Conservation (phyloP, 75 land plant species). For the Pinus tabuliformis region DNA sequence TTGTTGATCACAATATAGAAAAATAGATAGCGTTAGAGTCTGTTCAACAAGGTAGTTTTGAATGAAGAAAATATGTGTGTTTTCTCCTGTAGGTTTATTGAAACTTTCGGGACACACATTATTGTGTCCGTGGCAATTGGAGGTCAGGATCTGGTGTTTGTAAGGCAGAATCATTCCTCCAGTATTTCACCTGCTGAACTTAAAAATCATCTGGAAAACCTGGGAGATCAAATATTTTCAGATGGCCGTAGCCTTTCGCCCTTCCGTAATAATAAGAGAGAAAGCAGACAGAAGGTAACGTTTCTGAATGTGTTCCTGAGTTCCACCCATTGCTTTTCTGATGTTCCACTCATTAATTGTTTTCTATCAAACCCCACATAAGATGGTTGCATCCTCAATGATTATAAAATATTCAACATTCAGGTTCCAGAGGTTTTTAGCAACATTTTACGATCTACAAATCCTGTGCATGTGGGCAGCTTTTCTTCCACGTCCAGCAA, state of each 20-base stretch:
- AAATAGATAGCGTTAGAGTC: not conserved
- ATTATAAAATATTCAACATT: not conserved
- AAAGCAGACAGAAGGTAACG: conserved; percentile 51
- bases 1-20: not conserved
- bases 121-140: conserved; percentile 65
- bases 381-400: not conserved
- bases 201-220: conserved; percentile 54
- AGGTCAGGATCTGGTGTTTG: conserved; percentile 74
- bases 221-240: conserved; percentile 66
- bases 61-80: not conserved
- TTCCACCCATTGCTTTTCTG: not conserved
- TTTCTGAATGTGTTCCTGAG: not conserved
- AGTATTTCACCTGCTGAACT: conserved; percentile 54
- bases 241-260: conserved; percentile 35
- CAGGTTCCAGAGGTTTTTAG: conserved; percentile 60
- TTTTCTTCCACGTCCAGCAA: conserved; percentile 49
- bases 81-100: conserved; percentile 58
- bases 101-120: conserved; percentile 77
- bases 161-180: conserved; percentile 63
- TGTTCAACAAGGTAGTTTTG: not conserved
- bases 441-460: conserved; percentile 35
- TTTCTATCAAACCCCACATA: not conserved
- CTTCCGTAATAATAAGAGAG: conserved; percentile 30
- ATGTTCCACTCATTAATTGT: not conserved
- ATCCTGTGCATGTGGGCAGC: conserved; percentile 40